Evolutionary conservation across 129 eudicot genomes (phyloP).

Genomic region (Rutidosis leptorrhynchoides): DNA sequence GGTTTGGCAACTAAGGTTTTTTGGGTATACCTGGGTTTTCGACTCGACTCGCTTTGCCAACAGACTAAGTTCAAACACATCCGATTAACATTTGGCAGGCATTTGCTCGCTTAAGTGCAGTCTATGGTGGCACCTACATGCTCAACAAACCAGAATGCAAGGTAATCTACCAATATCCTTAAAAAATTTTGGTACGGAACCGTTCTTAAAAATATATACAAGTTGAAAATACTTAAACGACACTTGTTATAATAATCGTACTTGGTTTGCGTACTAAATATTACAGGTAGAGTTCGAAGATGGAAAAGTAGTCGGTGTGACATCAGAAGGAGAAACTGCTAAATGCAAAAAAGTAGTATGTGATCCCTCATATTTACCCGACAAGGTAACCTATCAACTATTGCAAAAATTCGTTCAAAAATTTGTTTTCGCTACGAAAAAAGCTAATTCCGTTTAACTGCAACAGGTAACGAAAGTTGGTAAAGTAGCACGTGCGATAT

Average conservation of each 20-base stretch:
- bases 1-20: too few species aligned
- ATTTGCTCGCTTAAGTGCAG: conserved; percentile 74
- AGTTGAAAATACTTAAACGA: too few species aligned
- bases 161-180: conserved; percentile 33
- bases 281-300: conserved; percentile 55
- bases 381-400: conserved; percentile 37
- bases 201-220: conserved; percentile 2
- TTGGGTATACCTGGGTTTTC: too few species aligned
- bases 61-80: conserved; percentile 10
- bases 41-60: too few species aligned
- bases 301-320: conserved; percentile 59
- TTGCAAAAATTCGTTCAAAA: background rate
- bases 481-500: conserved; percentile 78
- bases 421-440: background rate
- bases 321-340: conserved; percentile 74
- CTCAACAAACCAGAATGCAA: conserved; percentile 71
- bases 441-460: conserved; percentile 10
- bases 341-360: conserved; percentile 71
- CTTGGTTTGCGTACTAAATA: background rate
- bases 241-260: background rate
- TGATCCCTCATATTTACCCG: conserved; percentile 60
- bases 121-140: conserved; percentile 75
- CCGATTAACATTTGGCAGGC: conserved; percentile 35
- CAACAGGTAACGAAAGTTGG: conserved; percentile 58
- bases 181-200: background rate